Evolutionary conservation across 805 yeast species (phyloP).

Genomic region (Isabelozyma pseudorhagii): DNA sequence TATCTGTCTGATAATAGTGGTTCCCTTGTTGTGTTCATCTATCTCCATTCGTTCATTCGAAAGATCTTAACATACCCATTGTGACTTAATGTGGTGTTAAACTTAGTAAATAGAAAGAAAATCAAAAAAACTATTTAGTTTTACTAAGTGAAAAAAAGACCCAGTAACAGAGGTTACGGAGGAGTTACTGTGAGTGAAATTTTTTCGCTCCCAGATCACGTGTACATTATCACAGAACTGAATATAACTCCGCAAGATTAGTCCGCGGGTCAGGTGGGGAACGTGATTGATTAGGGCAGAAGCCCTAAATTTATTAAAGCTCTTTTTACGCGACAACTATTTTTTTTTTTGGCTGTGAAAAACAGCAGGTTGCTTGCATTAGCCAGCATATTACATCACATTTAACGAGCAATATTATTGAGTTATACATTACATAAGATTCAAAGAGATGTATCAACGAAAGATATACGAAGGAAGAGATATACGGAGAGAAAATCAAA

Average conservation of each 20-base stretch:
- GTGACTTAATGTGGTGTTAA: constrained; percentile 10
- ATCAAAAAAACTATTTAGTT: background rate
- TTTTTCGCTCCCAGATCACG: background rate
- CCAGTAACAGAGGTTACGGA: background rate
- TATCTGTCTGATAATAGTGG: background rate
- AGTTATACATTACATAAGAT: background rate
- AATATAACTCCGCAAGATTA: background rate
- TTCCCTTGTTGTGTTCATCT: background rate
- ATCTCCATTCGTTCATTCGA: background rate
- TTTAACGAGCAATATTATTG: background rate
- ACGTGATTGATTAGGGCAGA: background rate
- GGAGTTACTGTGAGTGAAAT: background rate
- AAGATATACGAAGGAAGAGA: background rate
- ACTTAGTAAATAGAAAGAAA: background rate
- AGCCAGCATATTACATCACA: background rate
- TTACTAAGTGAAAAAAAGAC: background rate
- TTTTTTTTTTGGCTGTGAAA: background rate
- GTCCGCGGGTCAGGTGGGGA: background rate
- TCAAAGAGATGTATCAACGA: background rate
- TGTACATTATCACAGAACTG: background rate
- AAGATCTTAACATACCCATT: constrained; percentile 19
- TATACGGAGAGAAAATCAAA: background rate
- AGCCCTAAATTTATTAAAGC: background rate
- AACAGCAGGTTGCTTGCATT: background rate
- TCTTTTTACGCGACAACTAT: too few relatives aligned